Conservation (phyloP, 345 rosid species). For the Dimocarpus longan region DNA sequence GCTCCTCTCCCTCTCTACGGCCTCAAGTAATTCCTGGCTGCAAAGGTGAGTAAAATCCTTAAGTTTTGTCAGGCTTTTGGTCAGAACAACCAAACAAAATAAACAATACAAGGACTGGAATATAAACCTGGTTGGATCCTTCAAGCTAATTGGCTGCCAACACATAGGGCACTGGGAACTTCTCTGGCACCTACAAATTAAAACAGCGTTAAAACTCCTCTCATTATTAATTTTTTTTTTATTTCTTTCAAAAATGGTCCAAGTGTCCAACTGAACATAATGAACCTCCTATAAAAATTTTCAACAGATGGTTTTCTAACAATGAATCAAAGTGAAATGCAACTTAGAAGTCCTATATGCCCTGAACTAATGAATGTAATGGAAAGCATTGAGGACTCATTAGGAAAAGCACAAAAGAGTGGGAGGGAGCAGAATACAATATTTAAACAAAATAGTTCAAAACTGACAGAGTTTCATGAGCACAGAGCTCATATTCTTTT, state of each 20-base stretch:
- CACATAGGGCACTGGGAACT: conserved; percentile 99
- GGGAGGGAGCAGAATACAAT: not conserved
- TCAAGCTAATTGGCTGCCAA: conserved; percentile 88
- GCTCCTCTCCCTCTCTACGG: conserved; percentile 79
- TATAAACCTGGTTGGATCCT: conserved; percentile 80
- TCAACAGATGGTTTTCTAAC: not conserved
- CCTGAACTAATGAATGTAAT: not conserved
- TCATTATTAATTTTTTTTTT: not conserved
- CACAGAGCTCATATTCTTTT: not conserved
- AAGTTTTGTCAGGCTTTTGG: conserved; percentile 1
- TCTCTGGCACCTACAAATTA: conserved; percentile 83
- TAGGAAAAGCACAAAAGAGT: not conserved
- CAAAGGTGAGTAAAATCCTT: conserved; percentile 21
- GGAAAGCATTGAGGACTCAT: not conserved
- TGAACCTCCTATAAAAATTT: not conserved
- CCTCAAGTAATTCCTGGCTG: conserved; percentile 96
- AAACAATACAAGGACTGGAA: not conserved
- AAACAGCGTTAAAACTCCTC: not conserved
- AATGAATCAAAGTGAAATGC: not conserved
- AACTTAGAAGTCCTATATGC: not conserved
- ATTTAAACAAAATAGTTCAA: not conserved
- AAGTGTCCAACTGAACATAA: not conserved
- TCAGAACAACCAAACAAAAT: conserved; percentile 1
- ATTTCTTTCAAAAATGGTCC: not conserved
- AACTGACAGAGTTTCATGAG: not conserved